Base-by-base conservation (phyloP, 352 stramenopile genomes). In the Phytophthora tubulina region DNA sequence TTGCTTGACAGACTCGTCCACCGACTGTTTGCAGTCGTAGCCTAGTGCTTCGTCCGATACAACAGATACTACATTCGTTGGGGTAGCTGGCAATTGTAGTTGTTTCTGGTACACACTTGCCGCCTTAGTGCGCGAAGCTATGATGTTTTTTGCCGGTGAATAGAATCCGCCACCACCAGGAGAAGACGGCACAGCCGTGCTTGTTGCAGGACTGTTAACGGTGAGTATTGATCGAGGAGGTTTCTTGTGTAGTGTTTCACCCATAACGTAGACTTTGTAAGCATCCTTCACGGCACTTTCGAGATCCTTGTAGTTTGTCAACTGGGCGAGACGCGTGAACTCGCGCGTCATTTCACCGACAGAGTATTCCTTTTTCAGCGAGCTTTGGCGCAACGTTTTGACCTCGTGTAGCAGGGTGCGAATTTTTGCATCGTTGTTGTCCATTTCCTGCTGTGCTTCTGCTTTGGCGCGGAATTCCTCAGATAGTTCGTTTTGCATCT, bases 281-380 rank as follows among this genome's bases (percentile, higher is more conserved):
- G 86, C 85, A 42, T 94, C 86, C 65, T 96, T 96, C 13, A 96
- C 86, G 0, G 88, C 88, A 3, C 73, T 79, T 21, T 94, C 88
- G n/a, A 94, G 74, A 15, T 96, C 88, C 52, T 94, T 96, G 21
- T 82, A 75, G 51, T 93, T 94, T 7, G 82, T 89, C 55, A 94
- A 78, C 44, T 94, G 84, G 4, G 84, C 79, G 8, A 96, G 78
- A 6, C 84, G 79, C 15, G 84, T 82, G 46, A 96, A 88, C 53
- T 94, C 86, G 6, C 88, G 87, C 2, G 85, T 87, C 85, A 96
- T 94, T 59, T 92, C 88, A 50, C 84, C 86, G 58, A 93, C 84
- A 0, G 80, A 75, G 39, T 93, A 94, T 38, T 96, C 87, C 38
- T 94, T 93, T 63, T 96, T 91, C 17, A 91, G 72, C 59, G 87